Conservation (phyloP, 169 alveolate species). For the Eimeria brunetti region DNA sequence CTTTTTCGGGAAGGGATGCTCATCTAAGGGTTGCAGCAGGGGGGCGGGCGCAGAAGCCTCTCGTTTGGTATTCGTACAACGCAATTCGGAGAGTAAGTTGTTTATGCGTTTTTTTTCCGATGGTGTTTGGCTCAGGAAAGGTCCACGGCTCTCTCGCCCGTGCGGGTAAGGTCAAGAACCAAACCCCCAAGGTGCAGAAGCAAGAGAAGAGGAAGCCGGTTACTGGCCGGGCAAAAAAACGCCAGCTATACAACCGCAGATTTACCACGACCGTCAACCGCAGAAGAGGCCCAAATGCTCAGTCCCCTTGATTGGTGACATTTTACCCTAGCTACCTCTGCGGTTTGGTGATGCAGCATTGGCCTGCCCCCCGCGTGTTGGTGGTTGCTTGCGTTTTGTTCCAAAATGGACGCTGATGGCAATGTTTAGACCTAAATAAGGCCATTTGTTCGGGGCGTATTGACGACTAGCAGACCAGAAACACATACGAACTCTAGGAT, state of each 20-base stretch:
- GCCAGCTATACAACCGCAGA: conserved; percentile 97
- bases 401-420: background rate
- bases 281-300: conserved; percentile 91
- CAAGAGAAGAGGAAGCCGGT: conserved; percentile 96
- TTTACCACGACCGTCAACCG: conserved; percentile 92
- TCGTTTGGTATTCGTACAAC: background rate
- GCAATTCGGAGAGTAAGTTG: background rate
- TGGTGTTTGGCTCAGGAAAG: conserved; percentile 83
- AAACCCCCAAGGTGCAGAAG: conserved; percentile 98
- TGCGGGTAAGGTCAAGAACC: conserved; percentile 99
- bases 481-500: background rate
- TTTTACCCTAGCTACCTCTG: background rate
- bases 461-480: background rate
- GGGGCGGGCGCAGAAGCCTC: too few species aligned
- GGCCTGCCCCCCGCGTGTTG: background rate
- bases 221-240: conserved; percentile 99
- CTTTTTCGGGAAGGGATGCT: background rate
- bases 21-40: background rate
- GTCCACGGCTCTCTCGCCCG: conserved; percentile 99
- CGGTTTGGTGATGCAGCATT: background rate
- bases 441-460: background rate
- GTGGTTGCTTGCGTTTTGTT: background rate
- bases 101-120: background rate
- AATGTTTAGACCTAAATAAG: background rate
- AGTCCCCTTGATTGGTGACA: conserved; percentile 60